Percentiles rank a stretch among this genome's conserved stretches.
Evolutionary conservation across 2,329 filamentous ascomycete genomes (phyloP).

Genomic region (Chalaropsis thielavioides): DNA sequence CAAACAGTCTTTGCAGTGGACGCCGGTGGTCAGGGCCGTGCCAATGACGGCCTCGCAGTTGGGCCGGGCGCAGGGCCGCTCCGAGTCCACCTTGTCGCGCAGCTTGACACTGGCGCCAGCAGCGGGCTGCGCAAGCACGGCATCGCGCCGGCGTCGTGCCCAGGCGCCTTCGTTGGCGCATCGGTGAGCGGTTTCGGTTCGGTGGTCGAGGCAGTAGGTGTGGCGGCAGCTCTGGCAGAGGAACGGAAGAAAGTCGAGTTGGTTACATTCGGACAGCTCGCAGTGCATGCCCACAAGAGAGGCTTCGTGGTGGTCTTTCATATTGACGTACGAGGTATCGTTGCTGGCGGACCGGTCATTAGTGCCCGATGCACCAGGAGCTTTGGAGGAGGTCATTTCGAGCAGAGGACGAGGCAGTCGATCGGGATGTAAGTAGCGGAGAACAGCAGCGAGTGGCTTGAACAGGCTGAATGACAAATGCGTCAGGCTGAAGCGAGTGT

Average conservation of each 20-base stretch:
- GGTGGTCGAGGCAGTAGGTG: conserved; percentile 88
- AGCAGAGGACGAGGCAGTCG: neutral
- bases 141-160: conserved; percentile 42
- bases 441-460: neutral
- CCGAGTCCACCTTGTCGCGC: conserved; percentile 35
- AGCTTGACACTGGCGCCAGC: conserved; percentile 41
- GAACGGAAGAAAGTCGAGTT: conserved; percentile 93
- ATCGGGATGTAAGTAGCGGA: neutral
- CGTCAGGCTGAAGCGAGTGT: neutral
- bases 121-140: conserved; percentile 38
- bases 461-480: neutral
- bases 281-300: conserved; percentile 82
- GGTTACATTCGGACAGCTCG: conserved; percentile 79
- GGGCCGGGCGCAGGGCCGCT: conserved; percentile 54
- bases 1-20: conserved; percentile 59
- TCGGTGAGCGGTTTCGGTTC: conserved; percentile 67
- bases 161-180: conserved; percentile 47
- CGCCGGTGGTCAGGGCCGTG: conserved; percentile 50
- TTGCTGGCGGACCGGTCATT: conserved; percentile 23
- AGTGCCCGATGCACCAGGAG: conserved; percentile 19
- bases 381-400: conserved; percentile 11
- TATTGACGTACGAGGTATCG: conserved; percentile 51
- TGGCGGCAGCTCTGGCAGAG: conserved; percentile 74
- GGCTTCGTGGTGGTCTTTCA: conserved; percentile 59
- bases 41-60: conserved; percentile 58